These are phyloP conservation scores for Rhynchosporium secalis DNA, from an alignment of 2,329 filamentous ascomycete species.

Conservation along the genomic window DNA sequence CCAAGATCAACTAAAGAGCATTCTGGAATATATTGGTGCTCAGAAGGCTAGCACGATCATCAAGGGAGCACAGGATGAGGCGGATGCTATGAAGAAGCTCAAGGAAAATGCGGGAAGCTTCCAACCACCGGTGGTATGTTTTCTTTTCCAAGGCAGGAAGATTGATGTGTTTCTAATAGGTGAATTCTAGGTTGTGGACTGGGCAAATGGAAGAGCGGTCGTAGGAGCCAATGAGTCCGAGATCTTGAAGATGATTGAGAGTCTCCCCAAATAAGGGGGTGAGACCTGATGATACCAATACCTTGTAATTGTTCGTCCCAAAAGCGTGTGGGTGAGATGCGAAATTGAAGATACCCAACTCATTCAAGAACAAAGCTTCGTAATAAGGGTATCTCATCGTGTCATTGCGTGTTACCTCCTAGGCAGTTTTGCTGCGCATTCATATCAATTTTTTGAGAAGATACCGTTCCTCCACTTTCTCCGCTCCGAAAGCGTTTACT, in stretches of 20 bases:
- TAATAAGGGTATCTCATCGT: not conserved
- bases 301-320: conserved; percentile 14
- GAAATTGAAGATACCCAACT: conserved; percentile 3
- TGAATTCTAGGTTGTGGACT: conserved; percentile 68
- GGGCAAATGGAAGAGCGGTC: conserved; percentile 84
- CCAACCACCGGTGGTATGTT: conserved; percentile 72
- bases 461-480: no score
- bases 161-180: conserved; percentile 32
- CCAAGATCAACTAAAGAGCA: conserved; percentile 76
- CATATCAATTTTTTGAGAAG: not conserved
- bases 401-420: not conserved
- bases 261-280: conserved; percentile 45
- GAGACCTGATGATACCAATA: conserved; percentile 18
- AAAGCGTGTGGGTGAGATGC: not conserved
- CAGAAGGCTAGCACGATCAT: conserved; percentile 65
- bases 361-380: not conserved
- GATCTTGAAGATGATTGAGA: conserved; percentile 78
- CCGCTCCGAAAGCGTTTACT: no score
- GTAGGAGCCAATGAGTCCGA: conserved; percentile 81
- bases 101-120: conserved; percentile 70
- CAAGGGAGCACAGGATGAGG: conserved; percentile 68
- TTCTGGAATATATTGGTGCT: conserved; percentile 76
- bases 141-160: not conserved
- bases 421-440: not conserved
- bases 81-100: conserved; percentile 78